phyloP scores from a whole-genome alignment of 306 rosid species.

The Lathyrus sativus region DNA sequence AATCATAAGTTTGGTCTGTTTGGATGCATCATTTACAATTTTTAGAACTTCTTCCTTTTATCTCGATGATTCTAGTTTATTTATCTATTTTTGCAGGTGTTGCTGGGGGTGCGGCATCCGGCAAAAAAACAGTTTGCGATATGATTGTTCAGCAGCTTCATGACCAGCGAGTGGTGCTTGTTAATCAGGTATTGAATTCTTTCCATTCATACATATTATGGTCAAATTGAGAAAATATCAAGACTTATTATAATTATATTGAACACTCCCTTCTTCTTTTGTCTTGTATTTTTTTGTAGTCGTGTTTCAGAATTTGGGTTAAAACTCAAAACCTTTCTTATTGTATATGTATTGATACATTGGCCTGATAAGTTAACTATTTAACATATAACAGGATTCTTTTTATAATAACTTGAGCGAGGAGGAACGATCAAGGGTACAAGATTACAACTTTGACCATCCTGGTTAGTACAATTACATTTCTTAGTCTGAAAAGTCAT shows the following conservation, averaged over 20 bases:
- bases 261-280: neutral
- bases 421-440: slow-evolving; percentile 73
- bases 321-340: neutral
- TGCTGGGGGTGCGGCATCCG: slow-evolving; percentile 99
- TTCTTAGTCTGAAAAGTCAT: slow-evolving; percentile 6
- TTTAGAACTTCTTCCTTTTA: neutral
- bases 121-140: slow-evolving; percentile 93
- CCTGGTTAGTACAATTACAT: slow-evolving; percentile 70
- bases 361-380: slow-evolving; percentile 18
- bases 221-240: slow-evolving; percentile 23
- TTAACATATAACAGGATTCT: slow-evolving; percentile 69
- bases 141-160: slow-evolving; percentile 99
- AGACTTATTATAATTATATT: slow-evolving; percentile 18
- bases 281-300: neutral
- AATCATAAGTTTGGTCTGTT: slow-evolving; percentile 6
- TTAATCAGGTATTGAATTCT: slow-evolving; percentile 71
- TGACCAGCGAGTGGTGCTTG: slow-evolving; percentile 96
- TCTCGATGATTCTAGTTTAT: slow-evolving; percentile 24
- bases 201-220: neutral
- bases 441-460: slow-evolving; percentile 97
- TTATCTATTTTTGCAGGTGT: slow-evolving; percentile 62
- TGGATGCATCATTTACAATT: slow-evolving; percentile 5
- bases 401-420: slow-evolving; percentile 78
- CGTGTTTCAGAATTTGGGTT: neutral
- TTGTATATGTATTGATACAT: slow-evolving; percentile 4